Evolutionary conservation across 805 yeast species (phyloP), one percentile per base, ranked within the genome.

Genomic region (Kurtzmaniella fragi): DNA sequence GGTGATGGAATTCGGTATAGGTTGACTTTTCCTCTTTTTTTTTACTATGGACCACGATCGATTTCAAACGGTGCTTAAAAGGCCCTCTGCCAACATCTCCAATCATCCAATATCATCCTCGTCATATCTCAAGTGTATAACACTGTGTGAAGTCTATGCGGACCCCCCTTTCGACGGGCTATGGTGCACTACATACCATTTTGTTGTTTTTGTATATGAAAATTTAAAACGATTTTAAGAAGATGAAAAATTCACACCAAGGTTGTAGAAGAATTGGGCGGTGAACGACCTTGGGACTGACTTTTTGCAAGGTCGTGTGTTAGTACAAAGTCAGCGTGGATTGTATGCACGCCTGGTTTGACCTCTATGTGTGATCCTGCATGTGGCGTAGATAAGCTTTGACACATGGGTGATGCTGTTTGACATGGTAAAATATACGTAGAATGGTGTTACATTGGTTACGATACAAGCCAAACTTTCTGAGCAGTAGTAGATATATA

Each of bases 111-210:
- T n/a, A n/a, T n/a, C n/a, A n/a, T n/a, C n/a, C n/a, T n/a, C n/a
- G n/a, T 20, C 8, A 9, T n/a, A 10, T 29, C 31, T n/a, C 17
- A 10, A 3, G 13, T 29, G 31, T 9, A 29, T 8, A 16, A 11
- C 12, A 29, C 13, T 14, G 12, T n/a, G 5, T 29, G 12, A 29
- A 8, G 16, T 29, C 16, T 29, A 10, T 29, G 9, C 16, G 13
- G 13, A 14, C 3, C 31, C 13, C 16, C 8, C 5, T 5, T 20
- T 20, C 25, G 8, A 20, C 8, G 8, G 5, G 25, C 8, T 20
- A 5, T 13, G 17, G 26, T 13, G 26, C 15, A 10, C 15, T 17
- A 38, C 41, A 32, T 38, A 38, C 41, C 41, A 38, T 38, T 32
- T 38, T 38, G 31, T 17, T 20, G 28, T 14, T 37, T 37, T 39